These are phyloP conservation scores for Colletotrichum spaethianum DNA, from an alignment of 2,329 filamentous ascomycete species.

Conservation along the genomic window DNA sequence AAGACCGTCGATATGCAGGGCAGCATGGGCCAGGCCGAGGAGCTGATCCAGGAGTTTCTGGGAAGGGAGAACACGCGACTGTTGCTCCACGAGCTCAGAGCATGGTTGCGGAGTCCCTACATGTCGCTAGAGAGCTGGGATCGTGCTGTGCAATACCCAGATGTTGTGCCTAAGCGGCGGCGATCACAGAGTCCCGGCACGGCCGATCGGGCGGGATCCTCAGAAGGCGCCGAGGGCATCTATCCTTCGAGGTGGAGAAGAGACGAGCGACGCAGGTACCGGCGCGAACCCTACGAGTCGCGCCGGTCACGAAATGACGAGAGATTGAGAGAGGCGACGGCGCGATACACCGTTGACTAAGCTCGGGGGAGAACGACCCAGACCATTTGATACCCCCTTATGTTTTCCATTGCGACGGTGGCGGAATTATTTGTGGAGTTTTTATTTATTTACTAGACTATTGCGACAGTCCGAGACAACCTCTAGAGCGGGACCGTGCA, in stretches of 20 bases:
- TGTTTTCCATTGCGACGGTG: neutral
- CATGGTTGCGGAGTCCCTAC: slow-evolving; percentile 88
- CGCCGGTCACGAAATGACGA: slow-evolving; percentile 33
- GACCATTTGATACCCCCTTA: slow-evolving; percentile 14
- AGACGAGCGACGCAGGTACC: slow-evolving; percentile 34
- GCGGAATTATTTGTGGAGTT: neutral
- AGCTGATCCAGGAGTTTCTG: slow-evolving; percentile 83
- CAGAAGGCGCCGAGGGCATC: slow-evolving; percentile 13
- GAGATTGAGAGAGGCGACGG: slow-evolving; percentile 32
- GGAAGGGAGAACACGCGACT: slow-evolving; percentile 80
- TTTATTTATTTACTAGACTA: neutral
- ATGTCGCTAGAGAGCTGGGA: slow-evolving; percentile 84
- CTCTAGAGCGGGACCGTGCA: neutral
- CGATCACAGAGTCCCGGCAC: slow-evolving; percentile 35
- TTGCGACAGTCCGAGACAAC: neutral
- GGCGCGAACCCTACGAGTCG: slow-evolving; percentile 16
- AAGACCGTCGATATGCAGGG: slow-evolving; percentile 87
- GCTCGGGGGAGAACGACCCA: neutral
- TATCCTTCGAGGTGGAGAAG: slow-evolving; percentile 41
- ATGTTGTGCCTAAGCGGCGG: slow-evolving; percentile 21
- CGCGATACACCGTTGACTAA: slow-evolving; percentile 33
- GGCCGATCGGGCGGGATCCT: slow-evolving; percentile 3
- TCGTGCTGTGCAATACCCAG: slow-evolving; percentile 78
- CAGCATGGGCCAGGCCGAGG: slow-evolving; percentile 83
- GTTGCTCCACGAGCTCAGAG: slow-evolving; percentile 87